phyloP scores from a whole-genome alignment of 2,329 filamentous ascomycete species.

The Penicillium thymicola region DNA sequence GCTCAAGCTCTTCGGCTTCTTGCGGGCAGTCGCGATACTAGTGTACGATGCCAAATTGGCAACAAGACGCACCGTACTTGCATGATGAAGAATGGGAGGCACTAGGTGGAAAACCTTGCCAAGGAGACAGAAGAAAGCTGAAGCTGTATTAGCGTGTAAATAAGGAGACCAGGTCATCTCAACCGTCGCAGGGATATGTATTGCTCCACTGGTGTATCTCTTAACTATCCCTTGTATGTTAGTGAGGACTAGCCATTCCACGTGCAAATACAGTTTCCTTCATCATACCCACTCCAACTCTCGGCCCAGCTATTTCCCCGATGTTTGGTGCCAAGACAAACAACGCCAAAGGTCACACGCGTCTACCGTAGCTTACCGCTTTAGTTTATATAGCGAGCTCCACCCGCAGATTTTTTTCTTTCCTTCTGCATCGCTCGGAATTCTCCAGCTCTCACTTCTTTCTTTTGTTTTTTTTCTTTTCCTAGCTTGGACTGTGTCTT shows the following conservation, averaged over 20 bases:
- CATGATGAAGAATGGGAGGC: background rate
- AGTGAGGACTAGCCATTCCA: background rate
- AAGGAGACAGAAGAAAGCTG: too few relatives aligned
- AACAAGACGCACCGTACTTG: too few relatives aligned
- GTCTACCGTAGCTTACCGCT: conserved; percentile 2
- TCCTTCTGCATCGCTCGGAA: conserved; percentile 3
- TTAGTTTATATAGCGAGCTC: conserved; percentile 10
- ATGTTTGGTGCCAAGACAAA: conserved; percentile 12
- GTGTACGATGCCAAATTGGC: background rate
- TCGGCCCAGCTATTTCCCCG: conserved; percentile 1
- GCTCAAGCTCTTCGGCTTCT: background rate
- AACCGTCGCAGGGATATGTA: background rate
- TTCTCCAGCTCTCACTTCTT: background rate
- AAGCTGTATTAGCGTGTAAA: too few relatives aligned
- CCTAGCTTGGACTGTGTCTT: conserved; percentile 3
- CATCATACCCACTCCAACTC: background rate
- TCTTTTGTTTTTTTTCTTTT: background rate
- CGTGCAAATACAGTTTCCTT: background rate
- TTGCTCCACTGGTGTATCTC: background rate
- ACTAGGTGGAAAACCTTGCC: background rate
- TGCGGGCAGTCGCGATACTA: too few relatives aligned
- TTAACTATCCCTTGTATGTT: background rate
- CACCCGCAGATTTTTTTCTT: conserved; percentile 11
- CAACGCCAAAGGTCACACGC: background rate
- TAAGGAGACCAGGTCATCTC: background rate